These are phyloP conservation scores for Fistulinella cinereoalba DNA, from an alignment of 1,284 basidiomycete species.

Conservation along the genomic window DNA sequence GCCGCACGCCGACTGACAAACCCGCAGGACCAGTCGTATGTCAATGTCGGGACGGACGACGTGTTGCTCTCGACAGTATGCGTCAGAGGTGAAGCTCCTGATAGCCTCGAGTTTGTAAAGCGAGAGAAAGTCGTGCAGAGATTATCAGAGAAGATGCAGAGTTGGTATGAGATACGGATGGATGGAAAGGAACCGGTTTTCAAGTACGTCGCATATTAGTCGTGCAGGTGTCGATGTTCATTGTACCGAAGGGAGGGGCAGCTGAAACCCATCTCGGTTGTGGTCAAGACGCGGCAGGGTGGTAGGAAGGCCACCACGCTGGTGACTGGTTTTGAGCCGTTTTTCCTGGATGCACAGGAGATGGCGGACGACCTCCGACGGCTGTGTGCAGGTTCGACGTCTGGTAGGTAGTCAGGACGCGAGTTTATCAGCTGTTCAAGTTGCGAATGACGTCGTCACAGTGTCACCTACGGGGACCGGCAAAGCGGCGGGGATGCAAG, in stretches of 20 bases:
- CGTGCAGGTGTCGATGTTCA: not conserved
- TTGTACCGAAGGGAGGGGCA: slow-evolving; percentile 63
- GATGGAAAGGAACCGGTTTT: slow-evolving; percentile 50
- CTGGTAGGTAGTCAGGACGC: slow-evolving; percentile 42
- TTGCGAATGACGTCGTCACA: slow-evolving; percentile 24
- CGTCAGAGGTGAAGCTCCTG: slow-evolving; percentile 39
- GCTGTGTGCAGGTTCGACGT: slow-evolving; percentile 74
- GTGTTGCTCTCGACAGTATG: slow-evolving; percentile 49
- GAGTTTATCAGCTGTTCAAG: not conserved
- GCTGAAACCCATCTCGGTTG: slow-evolving; percentile 65
- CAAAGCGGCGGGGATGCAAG: slow-evolving; percentile 56
- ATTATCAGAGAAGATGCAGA: slow-evolving; percentile 64
- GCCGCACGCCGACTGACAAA: slow-evolving; percentile 62
- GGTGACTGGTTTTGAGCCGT: slow-evolving; percentile 76
- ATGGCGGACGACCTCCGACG: slow-evolving; percentile 79
- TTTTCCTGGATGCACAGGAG: slow-evolving; percentile 62
- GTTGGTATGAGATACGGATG: slow-evolving; percentile 60
- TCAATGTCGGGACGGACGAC: slow-evolving; percentile 60
- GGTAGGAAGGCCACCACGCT: slow-evolving; percentile 73
- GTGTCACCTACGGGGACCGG: slow-evolving; percentile 53
- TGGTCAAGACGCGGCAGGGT: slow-evolving; percentile 73
- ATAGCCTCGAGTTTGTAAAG: slow-evolving; percentile 54
- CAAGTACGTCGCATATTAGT: slow-evolving; percentile 45
- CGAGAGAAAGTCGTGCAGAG: slow-evolving; percentile 65
- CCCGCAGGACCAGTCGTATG: slow-evolving; percentile 59